Evolutionary conservation across 2,329 filamentous ascomycete species (phyloP).

Genomic region (Westerdykella aurantiaca): DNA sequence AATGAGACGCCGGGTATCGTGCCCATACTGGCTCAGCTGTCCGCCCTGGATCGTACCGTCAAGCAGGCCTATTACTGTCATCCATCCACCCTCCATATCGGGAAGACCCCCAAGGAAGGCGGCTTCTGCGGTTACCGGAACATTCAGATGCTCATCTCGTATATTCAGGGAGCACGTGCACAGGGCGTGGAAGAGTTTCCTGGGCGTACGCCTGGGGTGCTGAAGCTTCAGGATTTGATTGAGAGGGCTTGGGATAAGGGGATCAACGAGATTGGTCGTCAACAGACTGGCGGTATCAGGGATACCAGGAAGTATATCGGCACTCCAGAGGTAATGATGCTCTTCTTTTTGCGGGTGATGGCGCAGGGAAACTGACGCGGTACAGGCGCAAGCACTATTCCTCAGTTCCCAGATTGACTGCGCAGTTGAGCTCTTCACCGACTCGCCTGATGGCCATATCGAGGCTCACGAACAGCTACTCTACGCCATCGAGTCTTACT

Average conservation of each 20-base stretch:
- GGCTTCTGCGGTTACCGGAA: constrained; percentile 95
- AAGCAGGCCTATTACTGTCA: constrained; percentile 75
- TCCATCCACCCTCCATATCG: constrained; percentile 68
- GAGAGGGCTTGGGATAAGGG: constrained; percentile 83
- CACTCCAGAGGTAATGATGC: constrained; percentile 65
- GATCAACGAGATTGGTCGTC: constrained; percentile 66
- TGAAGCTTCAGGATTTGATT: constrained; percentile 79
- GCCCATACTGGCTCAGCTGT: constrained; percentile 43
- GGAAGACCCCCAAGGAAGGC: constrained; percentile 73
- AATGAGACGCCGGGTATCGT: constrained; percentile 44
- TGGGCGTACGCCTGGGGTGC: constrained; percentile 63
- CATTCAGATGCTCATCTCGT: constrained; percentile 85
- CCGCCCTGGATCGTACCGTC: constrained; percentile 57
- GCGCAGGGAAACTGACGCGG: constrained; percentile 8
- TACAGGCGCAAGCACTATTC: constrained; percentile 74
- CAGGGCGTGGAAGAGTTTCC: constrained; percentile 57
- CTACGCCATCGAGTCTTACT: constrained; percentile 67
- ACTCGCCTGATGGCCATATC: constrained; percentile 42
- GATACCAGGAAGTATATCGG: constrained; percentile 95
- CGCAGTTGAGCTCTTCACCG: constrained; percentile 49
- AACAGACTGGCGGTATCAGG: constrained; percentile 79
- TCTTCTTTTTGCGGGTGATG: not conserved
- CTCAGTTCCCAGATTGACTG: constrained; percentile 57
- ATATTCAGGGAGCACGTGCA: constrained; percentile 57
- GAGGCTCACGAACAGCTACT: constrained; percentile 55